A percentile compares a stretch with the other conserved stretches of the same genome.
phyloP scores from a whole-genome alignment of 306 rosid genomes.

The cucumber (Cucumis sativus) region Cucumber_9930_V3 NC_026661.2:13157501-13158000 shows the following conservation, averaged over 20 bases:
- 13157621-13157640: slow-evolving; percentile 66
- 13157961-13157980: no score
- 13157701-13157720: slow-evolving; percentile 53
- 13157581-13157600: slow-evolving; percentile 52
- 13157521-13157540: slow-evolving; percentile 71
- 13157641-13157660: slow-evolving; percentile 62
- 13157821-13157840: slow-evolving; percentile 84
- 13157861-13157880: no score
- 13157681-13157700: slow-evolving; percentile 46
- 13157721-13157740: slow-evolving; percentile 67
- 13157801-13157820: slow-evolving; percentile 74
- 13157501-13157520: slow-evolving; percentile 87
- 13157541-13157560: slow-evolving; percentile 77
- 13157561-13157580: slow-evolving; percentile 66
- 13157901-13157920: no score
- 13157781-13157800: slow-evolving; percentile 92
- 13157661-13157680: slow-evolving; percentile 44
- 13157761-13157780: slow-evolving; percentile 74
- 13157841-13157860: slow-evolving; percentile 74
- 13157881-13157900: no score
- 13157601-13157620: slow-evolving; percentile 54
- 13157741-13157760: slow-evolving; percentile 75
- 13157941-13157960: no score
- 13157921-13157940: no score
- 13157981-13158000: no score